Evolutionary conservation across 1,284 basidiomycete genomes (phyloP).

Genomic region (Irpex sp.): DNA sequence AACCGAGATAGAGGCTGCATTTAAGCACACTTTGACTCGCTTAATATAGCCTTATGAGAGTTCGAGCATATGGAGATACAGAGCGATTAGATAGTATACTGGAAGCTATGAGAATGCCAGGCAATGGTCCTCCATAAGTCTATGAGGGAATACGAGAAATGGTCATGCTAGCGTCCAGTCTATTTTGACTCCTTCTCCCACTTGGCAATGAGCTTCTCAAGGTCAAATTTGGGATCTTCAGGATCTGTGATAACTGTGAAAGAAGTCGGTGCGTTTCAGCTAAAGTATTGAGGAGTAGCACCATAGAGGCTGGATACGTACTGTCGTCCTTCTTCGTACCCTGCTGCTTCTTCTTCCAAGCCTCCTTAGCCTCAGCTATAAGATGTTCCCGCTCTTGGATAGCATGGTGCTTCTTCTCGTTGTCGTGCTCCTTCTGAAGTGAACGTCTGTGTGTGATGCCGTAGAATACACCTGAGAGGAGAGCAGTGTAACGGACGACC

Average conservation of each 20-base stretch:
- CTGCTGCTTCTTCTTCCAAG: constrained; percentile 78
- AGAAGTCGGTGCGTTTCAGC: constrained; percentile 10
- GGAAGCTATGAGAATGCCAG: constrained; percentile 10
- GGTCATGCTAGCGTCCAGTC: constrained; percentile 9
- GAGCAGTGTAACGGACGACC: constrained; percentile 95
- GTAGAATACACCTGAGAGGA: constrained; percentile 85
- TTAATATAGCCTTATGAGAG: neutral
- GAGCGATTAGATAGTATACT: constrained; percentile 10
- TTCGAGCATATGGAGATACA: constrained; percentile 2
- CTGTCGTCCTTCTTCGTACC: constrained; percentile 39
- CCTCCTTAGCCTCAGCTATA: constrained; percentile 85
- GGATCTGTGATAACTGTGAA: constrained; percentile 82
- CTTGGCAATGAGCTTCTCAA: constrained; percentile 84
- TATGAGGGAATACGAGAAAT: constrained; percentile 6
- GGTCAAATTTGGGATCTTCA: constrained; percentile 93
- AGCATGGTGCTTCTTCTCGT: constrained; percentile 62
- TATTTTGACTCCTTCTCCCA: constrained; percentile 62
- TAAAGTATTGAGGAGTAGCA: constrained; percentile 5
- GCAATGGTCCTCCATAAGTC: constrained; percentile 6
- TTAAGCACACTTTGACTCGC: neutral
- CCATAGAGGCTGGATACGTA: constrained; percentile 30
- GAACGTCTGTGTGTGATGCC: constrained; percentile 91
- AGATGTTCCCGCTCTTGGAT: constrained; percentile 71
- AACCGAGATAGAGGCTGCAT: neutral
- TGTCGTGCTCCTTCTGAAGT: constrained; percentile 79